phyloP scores from a whole-genome alignment of 768 basidiomycete genomes.

The Phylloporus rhodoxanthus region DNA sequence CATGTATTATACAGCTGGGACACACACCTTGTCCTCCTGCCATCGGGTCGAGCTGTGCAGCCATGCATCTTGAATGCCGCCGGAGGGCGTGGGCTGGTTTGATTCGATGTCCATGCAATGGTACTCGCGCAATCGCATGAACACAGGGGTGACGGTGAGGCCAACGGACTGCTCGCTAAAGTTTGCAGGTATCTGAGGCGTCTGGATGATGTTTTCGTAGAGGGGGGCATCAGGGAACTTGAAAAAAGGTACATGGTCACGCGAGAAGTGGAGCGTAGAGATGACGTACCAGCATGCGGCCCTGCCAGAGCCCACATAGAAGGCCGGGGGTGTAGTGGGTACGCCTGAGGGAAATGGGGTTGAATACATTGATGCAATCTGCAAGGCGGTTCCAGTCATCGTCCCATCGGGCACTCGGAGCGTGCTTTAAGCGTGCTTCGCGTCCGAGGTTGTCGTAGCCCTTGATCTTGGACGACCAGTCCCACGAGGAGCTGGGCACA shows the following conservation, averaged over 20 bases:
- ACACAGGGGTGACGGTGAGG: constrained; percentile 46
- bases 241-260: background rate
- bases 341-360: constrained; percentile 24
- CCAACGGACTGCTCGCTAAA: constrained; percentile 33
- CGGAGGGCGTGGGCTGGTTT: constrained; percentile 27
- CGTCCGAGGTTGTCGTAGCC: constrained; percentile 18
- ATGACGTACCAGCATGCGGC: constrained; percentile 53
- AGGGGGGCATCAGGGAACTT: constrained; percentile 20
- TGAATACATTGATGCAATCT: constrained; percentile 39
- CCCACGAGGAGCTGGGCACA: constrained; percentile 6
- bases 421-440: constrained; percentile 22
- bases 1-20: background rate
- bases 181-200: constrained; percentile 17
- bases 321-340: constrained; percentile 45
- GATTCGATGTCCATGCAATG: constrained; percentile 39
- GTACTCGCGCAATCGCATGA: constrained; percentile 55
- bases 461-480: constrained; percentile 21
- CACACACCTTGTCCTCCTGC: constrained; percentile 24
- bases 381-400: constrained; percentile 52
- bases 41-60: constrained; percentile 21
- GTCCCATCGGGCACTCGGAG: constrained; percentile 46
- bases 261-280: background rate
- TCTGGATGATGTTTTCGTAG: constrained; percentile 18
- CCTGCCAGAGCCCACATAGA: constrained; percentile 56
- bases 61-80: constrained; percentile 41